Evolutionary conservation across 768 basidiomycete genomes (phyloP), one percentile per base, ranked within the genome.

Genomic region (Suillus weaverae): DNA sequence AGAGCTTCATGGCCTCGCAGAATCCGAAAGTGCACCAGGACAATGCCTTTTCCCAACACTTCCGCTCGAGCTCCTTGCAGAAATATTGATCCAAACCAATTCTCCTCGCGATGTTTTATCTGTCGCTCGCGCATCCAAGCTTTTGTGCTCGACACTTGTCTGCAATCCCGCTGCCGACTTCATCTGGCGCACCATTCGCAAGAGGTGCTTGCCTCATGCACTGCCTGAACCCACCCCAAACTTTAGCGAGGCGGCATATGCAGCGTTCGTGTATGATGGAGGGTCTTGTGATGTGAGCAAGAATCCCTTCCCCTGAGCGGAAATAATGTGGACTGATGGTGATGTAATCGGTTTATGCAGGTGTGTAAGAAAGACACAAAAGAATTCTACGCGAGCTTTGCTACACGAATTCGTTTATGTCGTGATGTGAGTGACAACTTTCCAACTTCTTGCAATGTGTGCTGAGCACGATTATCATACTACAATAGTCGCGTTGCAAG

Each of bases 11-110:
- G 48, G 14, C 13, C 13, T 26, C 18, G 5, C 18, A 59, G 26
- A 59, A 32, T 20, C 57, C 2, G 18, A 59, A 41, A 59, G 26
- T 32, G 9, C 6, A 30, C 20, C 57, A 32, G 38, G 30, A 11
- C 60, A 55, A 41, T 11, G 41, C 39, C 62, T 63, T 3, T 50
- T 75, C 26, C 67, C 74, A 13, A 55, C 16, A 2, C 72, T 91
- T 5, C 90, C 90, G 13, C 71, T 88, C 46, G 90, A 92, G 69
- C 77, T 92, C 16, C 71, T 90, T 7, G 84, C 85, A 4, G 89
- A 89, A 69, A 82, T 91, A 56, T 81, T 91, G 22, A 72, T 84
- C 8, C 76, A 77, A 59, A 84, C 84, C 0, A 65, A 74, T 5
- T 89, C 86, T 0, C 81, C 87, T 1, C 78, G 79, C 57, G 85